Base-by-base conservation (phyloP, 805 yeast species). In the Candida silvicultrix region DNA sequence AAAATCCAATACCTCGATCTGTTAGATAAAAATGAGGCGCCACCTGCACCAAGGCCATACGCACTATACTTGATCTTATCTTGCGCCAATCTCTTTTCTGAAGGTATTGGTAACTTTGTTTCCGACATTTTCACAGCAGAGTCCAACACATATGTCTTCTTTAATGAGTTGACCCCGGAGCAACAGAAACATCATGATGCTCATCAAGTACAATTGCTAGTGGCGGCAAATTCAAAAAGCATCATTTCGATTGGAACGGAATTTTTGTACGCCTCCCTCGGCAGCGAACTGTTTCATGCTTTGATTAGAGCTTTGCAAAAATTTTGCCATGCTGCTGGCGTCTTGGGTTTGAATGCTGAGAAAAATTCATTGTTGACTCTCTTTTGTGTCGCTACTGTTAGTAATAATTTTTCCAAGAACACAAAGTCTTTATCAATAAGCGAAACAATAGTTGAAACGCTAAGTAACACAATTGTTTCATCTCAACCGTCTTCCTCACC, bases 1-100 rank as follows among this genome's bases (percentile, higher is more conserved):
- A 77, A 80, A 52, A 70, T 82, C 0, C 67, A 80, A 14, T 74
- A 80, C 46, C 69, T 90, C 28, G 97, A 92, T 46, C 76, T 83
- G 44, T 70, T 94, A 21, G 98, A 92, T 59, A 89, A 89, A 56
- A 54, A 68, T 0, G 95, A 86, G 23, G 82, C 96, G 0, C 97
- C 97, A 0, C 57, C 69, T 1, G 66, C 74, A 2, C 86, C 94
- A 2, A 69, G 69, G 6, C 74, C 83, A 0, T 90, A 94, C 48
- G 62, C 79, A 1, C 67, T 78, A 42, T 77, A 70, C 59, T 69
- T 92, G 31, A 71, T 85, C 0, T 66, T 81, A 42, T 69, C 70
- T 15, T 72, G 83, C 34, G 54, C 82, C 2, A 71, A 73, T 42
- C 61, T 75, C 2, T 67, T 83, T 19, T 73, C 88, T 4, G 95